Evolutionary conservation across 208 protist species (phyloP).

Genomic region (Leishmania tarentolae): DNA sequence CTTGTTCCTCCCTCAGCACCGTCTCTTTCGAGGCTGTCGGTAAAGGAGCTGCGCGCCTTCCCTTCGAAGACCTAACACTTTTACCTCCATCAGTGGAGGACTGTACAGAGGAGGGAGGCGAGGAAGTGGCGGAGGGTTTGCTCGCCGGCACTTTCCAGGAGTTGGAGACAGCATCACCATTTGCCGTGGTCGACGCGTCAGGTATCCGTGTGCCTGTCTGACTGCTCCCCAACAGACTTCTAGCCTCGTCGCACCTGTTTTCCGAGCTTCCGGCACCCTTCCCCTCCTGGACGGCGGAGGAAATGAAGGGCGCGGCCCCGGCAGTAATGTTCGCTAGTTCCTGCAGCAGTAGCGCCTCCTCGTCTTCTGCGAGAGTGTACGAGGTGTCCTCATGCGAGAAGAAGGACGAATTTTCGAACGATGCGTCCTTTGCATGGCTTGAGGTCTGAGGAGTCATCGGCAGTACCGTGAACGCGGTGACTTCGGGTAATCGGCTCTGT

Average conservation of each 20-base stretch:
- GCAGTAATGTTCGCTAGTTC: constrained; percentile 37
- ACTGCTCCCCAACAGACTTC: neutral
- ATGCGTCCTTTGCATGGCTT: neutral
- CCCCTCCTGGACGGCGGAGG: constrained; percentile 5
- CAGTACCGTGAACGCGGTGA: neutral
- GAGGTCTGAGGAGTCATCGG: neutral
- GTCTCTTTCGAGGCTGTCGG: neutral
- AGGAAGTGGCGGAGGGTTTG: neutral
- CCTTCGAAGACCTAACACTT: neutral
- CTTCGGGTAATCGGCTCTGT: constrained; percentile 5
- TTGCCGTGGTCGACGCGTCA: neutral
- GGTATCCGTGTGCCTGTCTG: neutral
- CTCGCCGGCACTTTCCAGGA: neutral
- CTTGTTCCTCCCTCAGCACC: constrained; percentile 39
- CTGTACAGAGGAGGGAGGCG: neutral
- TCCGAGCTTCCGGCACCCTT: neutral
- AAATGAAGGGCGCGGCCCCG: constrained; percentile 22
- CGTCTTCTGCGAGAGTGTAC: constrained; percentile 20
- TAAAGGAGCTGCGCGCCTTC: neutral
- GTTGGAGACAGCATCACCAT: neutral
- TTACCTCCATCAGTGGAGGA: neutral
- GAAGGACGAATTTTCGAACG: neutral
- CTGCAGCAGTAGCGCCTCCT: constrained; percentile 37
- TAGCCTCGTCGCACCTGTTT: neutral
- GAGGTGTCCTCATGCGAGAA: neutral